Base-by-base conservation (phyloP, 352 stramenopile species). In the Pythium myriotylum region DNA sequence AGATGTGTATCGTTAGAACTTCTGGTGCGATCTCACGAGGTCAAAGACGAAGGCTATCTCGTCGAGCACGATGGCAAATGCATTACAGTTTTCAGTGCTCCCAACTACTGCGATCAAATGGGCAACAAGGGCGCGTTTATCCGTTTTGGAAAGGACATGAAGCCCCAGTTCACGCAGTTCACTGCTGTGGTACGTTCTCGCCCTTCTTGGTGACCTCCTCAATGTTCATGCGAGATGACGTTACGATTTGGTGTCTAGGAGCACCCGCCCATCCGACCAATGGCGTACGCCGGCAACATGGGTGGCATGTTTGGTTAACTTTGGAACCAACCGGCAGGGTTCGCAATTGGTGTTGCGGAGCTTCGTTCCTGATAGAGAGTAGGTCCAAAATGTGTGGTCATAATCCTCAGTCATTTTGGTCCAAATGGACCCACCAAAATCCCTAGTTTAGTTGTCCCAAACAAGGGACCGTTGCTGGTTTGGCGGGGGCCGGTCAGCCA, bases 71-170 rank as follows among this genome's bases (percentile, higher is more conserved):
- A 98, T 48, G 97, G 97, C 52, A 98, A 99, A 72, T 99, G 97
- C 60, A 99, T 99, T 67, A 99, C 97, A 9, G 95, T 99, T 27
- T 99, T 99, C 70, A 98, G 86, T 26, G 98, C 98, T 39, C 97
- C 98, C 12, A 99, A 99, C 73, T 99, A 99, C 76, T 99, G 98
- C 74, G 95, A 98, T 65, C 90, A 97, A 58, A 99, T 99, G 96
- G 97, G 97, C 47, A 99, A 99, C 77, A 99, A 99, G 78, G 98
- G 97, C 47, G 98, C 97, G 12, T 98, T 99, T 72, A 99, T 99
- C 72, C 94, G 96, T 59, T 99, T 99, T 80, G 92, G 92, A 59
- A 84, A 92, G 54, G 83, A 95, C 51, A 90, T 98, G 80, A 90
- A 98, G 79, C 97, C 97, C 4, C 84, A 89, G 42, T 99, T 98